Evolutionary conservation across 2,329 filamentous ascomycete species (phyloP).

Genomic region (Pleomassaria siparia): DNA sequence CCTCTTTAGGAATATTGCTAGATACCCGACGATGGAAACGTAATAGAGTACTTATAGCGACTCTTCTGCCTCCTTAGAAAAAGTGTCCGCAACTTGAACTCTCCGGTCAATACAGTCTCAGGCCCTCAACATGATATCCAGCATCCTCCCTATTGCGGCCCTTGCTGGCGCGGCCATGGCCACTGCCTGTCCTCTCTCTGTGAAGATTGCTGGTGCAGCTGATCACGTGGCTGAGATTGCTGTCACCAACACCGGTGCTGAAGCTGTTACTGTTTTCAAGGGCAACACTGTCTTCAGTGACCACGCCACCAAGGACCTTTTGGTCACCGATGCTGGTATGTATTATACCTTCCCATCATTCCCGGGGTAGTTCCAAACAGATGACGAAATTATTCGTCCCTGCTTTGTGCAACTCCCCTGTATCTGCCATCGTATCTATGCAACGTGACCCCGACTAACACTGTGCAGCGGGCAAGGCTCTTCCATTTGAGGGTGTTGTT

Average conservation of each 20-base stretch:
- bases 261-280: background rate
- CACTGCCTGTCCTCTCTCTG: background rate
- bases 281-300: background rate
- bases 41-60: background rate
- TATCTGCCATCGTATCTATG: too few species aligned
- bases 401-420: too few species aligned
- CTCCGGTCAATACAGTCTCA: background rate
- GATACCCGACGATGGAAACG: background rate
- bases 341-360: too few species aligned
- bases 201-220: background rate
- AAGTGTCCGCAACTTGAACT: background rate
- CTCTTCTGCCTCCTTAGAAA: background rate
- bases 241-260: background rate
- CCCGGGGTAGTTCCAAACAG: too few species aligned
- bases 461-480: background rate
- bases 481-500: background rate
- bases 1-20: background rate
- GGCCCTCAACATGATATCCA: background rate
- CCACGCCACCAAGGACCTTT: background rate
- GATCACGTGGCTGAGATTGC: constrained; percentile 1
- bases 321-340: background rate
- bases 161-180: background rate
- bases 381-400: too few species aligned
- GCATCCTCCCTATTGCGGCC: background rate
- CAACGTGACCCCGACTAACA: too few species aligned